These are phyloP conservation scores for Blastobotrys capitulatus DNA, from an alignment of 1,139 yeast genomes.

Conservation along the genomic window DNA sequence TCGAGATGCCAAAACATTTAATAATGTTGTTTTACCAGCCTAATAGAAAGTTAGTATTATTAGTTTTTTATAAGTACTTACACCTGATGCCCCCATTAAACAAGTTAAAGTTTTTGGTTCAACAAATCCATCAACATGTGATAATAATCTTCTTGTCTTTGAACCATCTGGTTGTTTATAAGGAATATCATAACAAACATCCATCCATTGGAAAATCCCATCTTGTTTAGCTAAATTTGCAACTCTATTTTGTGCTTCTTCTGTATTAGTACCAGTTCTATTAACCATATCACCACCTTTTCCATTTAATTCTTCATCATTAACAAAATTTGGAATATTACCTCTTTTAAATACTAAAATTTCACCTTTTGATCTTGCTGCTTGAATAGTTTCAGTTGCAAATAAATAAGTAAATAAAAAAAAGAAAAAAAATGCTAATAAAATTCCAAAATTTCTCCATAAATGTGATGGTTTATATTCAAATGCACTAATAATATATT, in stretches of 20 bases:
- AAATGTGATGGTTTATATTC: slow-evolving; percentile 51
- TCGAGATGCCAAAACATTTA: slow-evolving; percentile 86
- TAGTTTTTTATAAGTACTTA: slow-evolving; percentile 45
- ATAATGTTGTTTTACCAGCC: slow-evolving; percentile 91
- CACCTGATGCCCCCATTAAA: slow-evolving; percentile 63
- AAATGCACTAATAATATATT: slow-evolving; percentile 45
- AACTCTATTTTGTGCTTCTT: slow-evolving; percentile 18
- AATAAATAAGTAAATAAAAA: slow-evolving; percentile 52
- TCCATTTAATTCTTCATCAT: slow-evolving; percentile 23
- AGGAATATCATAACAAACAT: slow-evolving; percentile 67
- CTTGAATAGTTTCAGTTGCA: slow-evolving; percentile 61
- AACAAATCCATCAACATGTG: slow-evolving; percentile 56
- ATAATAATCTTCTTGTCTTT: slow-evolving; percentile 44
- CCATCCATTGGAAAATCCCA: slow-evolving; percentile 73
- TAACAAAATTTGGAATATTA: slow-evolving; percentile 27
- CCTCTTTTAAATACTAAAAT: slow-evolving; percentile 60
- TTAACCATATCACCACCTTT: neutral
- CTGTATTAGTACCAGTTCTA: neutral
- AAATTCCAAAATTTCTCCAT: slow-evolving; percentile 84
- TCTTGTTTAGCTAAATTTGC: slow-evolving; percentile 20
- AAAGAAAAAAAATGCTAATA: slow-evolving; percentile 49
- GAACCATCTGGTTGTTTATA: slow-evolving; percentile 42
- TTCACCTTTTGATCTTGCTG: slow-evolving; percentile 81
- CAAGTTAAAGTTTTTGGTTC: slow-evolving; percentile 57
- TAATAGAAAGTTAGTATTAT: slow-evolving; percentile 56